Percentiles rank a stretch among this genome's conserved stretches.
Conservation (phyloP, 345 rosid species). For the Odontarrhena argentea region DNA sequence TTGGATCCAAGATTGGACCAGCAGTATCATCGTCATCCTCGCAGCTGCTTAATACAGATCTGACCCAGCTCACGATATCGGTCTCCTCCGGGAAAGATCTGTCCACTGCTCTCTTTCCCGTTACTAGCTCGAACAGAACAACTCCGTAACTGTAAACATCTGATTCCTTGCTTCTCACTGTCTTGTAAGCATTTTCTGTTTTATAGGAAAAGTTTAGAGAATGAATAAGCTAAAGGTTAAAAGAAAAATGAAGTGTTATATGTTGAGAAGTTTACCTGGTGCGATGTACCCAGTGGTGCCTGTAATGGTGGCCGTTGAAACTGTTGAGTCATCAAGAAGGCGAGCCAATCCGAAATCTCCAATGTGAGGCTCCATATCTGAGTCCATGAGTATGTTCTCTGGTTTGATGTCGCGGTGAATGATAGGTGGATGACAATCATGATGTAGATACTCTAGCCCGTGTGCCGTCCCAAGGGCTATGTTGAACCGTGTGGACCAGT, state of each 20-base stretch:
- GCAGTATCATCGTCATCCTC: conserved; percentile 36
- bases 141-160: conserved; percentile 78
- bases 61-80: conserved; percentile 54
- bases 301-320: conserved; percentile 45
- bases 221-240: conserved; percentile 55
- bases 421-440: conserved; percentile 71
- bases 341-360: conserved; percentile 87
- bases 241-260: conserved; percentile 51
- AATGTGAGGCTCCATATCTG: conserved; percentile 77
- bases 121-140: conserved; percentile 62
- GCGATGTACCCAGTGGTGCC: conserved; percentile 87
- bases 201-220: conserved; percentile 58
- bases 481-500: conserved; percentile 66
- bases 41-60: conserved; percentile 44
- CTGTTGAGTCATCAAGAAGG: conserved; percentile 54
- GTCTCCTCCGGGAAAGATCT: conserved; percentile 43
- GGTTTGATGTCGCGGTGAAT: conserved; percentile 88
- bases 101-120: conserved; percentile 58
- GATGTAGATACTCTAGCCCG: conserved; percentile 80
- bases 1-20: conserved; percentile 47
- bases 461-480: conserved; percentile 73
- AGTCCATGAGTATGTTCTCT: conserved; percentile 72
- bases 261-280: conserved; percentile 74
- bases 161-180: conserved; percentile 57
- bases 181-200: conserved; percentile 73